Percentiles rank a stretch among this genome's conserved stretches.
Evolutionary conservation across 192 early-diverging fungal genomes (phyloP).

Genomic region (Coemansia biformis): DNA sequence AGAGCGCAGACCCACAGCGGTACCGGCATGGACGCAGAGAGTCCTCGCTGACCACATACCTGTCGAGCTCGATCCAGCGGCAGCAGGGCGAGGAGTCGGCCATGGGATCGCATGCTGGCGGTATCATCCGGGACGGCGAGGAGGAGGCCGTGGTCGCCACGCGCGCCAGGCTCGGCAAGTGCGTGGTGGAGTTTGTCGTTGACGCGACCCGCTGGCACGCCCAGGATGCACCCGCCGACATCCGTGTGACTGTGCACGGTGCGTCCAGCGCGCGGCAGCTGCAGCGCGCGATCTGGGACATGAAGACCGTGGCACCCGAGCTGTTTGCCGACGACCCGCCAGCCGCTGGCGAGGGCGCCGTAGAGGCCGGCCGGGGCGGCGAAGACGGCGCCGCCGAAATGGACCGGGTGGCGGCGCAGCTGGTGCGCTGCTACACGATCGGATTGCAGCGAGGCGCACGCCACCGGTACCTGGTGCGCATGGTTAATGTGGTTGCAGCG

Average conservation of each 20-base stretch:
- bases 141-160: conserved; percentile 23
- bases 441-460: conserved; percentile 19
- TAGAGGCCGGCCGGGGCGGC: too few species aligned
- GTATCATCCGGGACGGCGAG: conserved; percentile 46
- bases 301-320: conserved; percentile 33
- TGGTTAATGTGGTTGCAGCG: conserved; percentile 16
- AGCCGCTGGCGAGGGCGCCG: too few species aligned
- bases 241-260: conserved; percentile 11
- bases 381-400: too few species aligned
- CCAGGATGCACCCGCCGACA: conserved; percentile 10
- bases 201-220: conserved; percentile 35
- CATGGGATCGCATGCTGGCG: conserved; percentile 39
- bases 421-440: conserved; percentile 36
- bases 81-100: conserved; percentile 28
- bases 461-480: conserved; percentile 30
- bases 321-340: conserved; percentile 15
- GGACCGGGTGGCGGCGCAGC: conserved; percentile 10
- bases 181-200: conserved; percentile 35
- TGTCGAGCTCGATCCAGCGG: conserved; percentile 34
- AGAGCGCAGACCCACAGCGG: neutral
- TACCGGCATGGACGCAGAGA: conserved; percentile 21
- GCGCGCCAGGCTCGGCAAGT: conserved; percentile 25
- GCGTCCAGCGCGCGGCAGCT: conserved; percentile 13
- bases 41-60: conserved; percentile 31
- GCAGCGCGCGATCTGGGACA: conserved; percentile 6